Conservation (phyloP, 2,329 filamentous ascomycete species). For the Dendrostoma leiphaemia region DNA sequence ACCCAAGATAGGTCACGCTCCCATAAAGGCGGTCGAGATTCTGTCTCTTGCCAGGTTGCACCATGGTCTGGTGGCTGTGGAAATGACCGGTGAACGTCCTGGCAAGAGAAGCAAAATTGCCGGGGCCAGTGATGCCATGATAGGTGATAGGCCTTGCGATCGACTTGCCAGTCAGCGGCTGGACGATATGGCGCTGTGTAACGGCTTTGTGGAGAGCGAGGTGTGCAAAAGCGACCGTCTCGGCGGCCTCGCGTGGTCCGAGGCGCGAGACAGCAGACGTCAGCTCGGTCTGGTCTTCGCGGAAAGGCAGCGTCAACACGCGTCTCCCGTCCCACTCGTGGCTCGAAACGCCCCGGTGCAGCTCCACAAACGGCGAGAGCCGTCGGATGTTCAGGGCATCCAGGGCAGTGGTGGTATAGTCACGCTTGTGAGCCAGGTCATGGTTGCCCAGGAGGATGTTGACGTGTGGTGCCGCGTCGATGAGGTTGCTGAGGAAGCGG, state of each 20-base stretch:
- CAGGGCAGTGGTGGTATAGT: constrained; percentile 30
- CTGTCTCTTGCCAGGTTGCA: constrained; percentile 17
- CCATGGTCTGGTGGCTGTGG: constrained; percentile 30
- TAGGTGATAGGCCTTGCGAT: constrained; percentile 22
- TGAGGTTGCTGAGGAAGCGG: constrained; percentile 28
- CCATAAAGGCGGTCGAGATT: constrained; percentile 20
- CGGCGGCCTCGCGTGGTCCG: constrained; percentile 20
- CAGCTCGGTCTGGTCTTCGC: constrained; percentile 30
- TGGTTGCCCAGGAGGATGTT: constrained; percentile 34
- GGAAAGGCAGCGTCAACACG: constrained; percentile 32
- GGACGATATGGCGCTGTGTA: constrained; percentile 27
- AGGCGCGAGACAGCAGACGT: constrained; percentile 24
- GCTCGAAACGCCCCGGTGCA: constrained; percentile 23
- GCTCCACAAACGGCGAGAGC: constrained; percentile 20
- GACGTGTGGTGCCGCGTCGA: constrained; percentile 26
- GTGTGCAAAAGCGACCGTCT: constrained; percentile 31
- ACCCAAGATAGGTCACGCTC: constrained; percentile 30
- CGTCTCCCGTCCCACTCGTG: constrained; percentile 28
- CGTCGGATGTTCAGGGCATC: constrained; percentile 24
- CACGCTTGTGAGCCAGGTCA: constrained; percentile 30
- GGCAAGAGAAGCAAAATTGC: constrained; percentile 26
- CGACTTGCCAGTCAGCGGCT: neutral
- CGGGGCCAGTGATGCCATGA: constrained; percentile 26
- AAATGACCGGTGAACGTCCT: constrained; percentile 34
- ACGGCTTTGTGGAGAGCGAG: constrained; percentile 32